Conservation (phyloP, 768 basidiomycete genomes). For the Rhodotorula babjevae region DNA sequence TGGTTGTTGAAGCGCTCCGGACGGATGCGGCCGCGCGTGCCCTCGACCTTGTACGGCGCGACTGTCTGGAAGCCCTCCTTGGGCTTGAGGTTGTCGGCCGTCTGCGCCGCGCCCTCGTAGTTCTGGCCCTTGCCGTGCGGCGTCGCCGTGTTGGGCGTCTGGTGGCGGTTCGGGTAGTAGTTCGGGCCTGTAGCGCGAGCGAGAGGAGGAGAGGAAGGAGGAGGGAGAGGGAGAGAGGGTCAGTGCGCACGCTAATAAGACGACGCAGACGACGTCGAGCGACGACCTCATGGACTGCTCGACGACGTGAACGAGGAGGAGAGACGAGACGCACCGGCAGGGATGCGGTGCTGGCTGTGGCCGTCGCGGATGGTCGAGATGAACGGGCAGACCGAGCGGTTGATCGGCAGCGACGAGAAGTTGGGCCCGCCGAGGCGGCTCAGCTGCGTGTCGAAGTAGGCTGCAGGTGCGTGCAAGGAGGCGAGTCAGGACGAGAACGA, state of each 20-base stretch:
- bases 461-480: too few relatives aligned
- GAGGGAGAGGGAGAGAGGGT: not conserved
- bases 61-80: conserved; percentile 23
- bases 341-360: conserved; percentile 56
- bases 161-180: conserved; percentile 70
- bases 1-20: conserved; percentile 25
- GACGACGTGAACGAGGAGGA: too few relatives aligned
- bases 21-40: conserved; percentile 54
- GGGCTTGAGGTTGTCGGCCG: not conserved
- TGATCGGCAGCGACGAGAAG: conserved; percentile 67
- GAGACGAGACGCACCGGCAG: conserved; percentile 50
- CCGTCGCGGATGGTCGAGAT: conserved; percentile 67
- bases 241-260: not conserved
- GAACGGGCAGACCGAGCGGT: conserved; percentile 70
- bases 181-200: conserved; percentile 54
- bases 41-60: conserved; percentile 45
- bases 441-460: conserved; percentile 76
- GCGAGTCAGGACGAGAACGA: too few relatives aligned
- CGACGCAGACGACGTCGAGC: too few relatives aligned
- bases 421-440: conserved; percentile 69
- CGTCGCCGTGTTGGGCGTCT: conserved; percentile 41
- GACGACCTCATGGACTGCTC: too few relatives aligned
- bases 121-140: conserved; percentile 32
- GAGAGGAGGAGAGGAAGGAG: too few relatives aligned
- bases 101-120: conserved; percentile 9